Base-by-base conservation (phyloP, 148 eudicot species). In the Silene conica region DNA sequence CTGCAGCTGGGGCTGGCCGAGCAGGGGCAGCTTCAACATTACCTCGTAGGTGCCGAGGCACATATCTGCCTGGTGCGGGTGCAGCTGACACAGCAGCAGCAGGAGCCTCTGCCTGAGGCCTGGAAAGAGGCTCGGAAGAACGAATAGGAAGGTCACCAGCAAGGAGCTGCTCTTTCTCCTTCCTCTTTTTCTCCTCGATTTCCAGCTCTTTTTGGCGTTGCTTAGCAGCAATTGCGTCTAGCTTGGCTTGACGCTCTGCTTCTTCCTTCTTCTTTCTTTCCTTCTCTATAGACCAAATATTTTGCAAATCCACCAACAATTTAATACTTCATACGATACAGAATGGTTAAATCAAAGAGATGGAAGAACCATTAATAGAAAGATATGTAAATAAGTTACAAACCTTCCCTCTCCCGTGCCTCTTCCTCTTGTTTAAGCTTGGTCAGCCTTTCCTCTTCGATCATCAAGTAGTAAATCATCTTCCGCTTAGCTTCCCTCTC, bases 201-300 rank as follows among this genome's bases (percentile, higher is more conserved):
- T 95, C 98, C 54, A 43, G 79, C 82, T 94, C 98, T 71, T 96
- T 75, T 54, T 85, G 90, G 68, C 96, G 85, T 82, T 95, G 98
- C 85, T 87, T 95, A 73, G 85, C 93, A 21, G 97, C 97, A 26
- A 95, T 95, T 81, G 83, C 96, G 23, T 89, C 93, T 76, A 95
- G 70, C 82, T 92, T 95, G 5, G 89, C 96, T 73, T 67, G 81
- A 13, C 80, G 84, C 74, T 89, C 97, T 14, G 93, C 92, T 46
- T 87, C 97, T 84, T 89, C 97, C 78, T 80, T 91, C 86, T 66
- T 91, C 63, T 71, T 82, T 76, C 86, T 86, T 82, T 93, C 94
- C 78, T 89, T 89, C 85, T 90, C 98, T 90, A 89, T 75, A 72
- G 54, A n/a, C 28, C 9, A 48, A 18, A n/a, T 45, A 26, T 58